Conservation (phyloP, 1,284 basidiomycete genomes). For the Tilletiopsis washingtonensis region DNA sequence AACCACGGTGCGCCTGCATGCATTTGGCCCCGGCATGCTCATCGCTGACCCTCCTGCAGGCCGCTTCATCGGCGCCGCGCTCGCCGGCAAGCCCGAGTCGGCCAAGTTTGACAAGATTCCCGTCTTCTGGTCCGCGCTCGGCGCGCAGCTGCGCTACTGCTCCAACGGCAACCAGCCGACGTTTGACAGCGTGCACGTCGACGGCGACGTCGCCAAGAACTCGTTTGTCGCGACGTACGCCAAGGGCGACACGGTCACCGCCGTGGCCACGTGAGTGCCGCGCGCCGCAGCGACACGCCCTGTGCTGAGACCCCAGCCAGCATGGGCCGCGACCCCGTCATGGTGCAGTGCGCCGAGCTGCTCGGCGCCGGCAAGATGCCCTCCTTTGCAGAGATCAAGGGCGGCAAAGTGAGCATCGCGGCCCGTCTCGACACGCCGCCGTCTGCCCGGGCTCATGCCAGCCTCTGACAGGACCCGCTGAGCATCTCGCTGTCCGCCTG, state of each 20-base stretch:
- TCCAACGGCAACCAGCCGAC: conserved; percentile 57
- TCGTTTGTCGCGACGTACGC: conserved; percentile 63
- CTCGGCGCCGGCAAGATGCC: conserved; percentile 75
- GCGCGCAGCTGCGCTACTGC: conserved; percentile 72
- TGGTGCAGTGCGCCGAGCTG: conserved; percentile 72
- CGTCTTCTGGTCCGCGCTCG: conserved; percentile 73
- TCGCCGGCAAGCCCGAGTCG: conserved; percentile 44
- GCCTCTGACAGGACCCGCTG: no score
- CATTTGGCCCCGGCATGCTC: neutral
- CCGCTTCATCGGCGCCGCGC: conserved; percentile 68
- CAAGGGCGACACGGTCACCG: conserved; percentile 66
- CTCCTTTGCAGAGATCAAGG: conserved; percentile 62
- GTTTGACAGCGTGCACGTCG: conserved; percentile 67
- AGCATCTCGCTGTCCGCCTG: no score
- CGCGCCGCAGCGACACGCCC: neutral
- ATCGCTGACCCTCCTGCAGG: conserved; percentile 34
- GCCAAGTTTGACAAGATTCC: conserved; percentile 65
- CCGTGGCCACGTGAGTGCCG: conserved; percentile 61
- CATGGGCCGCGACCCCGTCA: conserved; percentile 75
- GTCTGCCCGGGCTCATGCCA: no score
- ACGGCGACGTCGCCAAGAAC: conserved; percentile 68
- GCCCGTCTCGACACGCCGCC: no score
- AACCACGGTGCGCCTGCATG: no score
- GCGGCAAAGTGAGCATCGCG: conserved; percentile 50
- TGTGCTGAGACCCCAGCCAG: no score